Percentiles rank a stretch among this genome's conserved stretches.
These are phyloP conservation scores for Endothia cerciana DNA, from an alignment of 2,329 filamentous ascomycete genomes.

Conservation along the genomic window DNA sequence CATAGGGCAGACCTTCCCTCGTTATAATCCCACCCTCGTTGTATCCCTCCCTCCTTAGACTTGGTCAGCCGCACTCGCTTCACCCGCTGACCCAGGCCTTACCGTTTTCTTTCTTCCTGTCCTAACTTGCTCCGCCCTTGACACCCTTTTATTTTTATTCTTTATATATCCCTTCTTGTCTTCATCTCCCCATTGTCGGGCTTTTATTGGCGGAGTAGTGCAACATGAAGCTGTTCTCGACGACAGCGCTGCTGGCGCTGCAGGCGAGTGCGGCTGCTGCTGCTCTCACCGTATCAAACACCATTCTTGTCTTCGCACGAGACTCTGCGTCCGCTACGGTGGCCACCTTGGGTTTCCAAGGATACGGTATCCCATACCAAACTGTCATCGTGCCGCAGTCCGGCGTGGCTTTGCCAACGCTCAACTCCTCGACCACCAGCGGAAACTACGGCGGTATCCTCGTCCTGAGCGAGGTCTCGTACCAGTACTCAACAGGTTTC, in stretches of 20 bases:
- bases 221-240: slow-evolving; percentile 28
- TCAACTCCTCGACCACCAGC: slow-evolving; percentile 51
- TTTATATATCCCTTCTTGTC: background rate
- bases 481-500: slow-evolving; percentile 54
- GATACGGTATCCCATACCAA: slow-evolving; percentile 64
- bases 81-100: slow-evolving; percentile 10
- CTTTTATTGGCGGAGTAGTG: background rate
- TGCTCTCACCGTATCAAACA: slow-evolving; percentile 43
- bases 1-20: slow-evolving; percentile 17
- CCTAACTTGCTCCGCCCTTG: background rate
- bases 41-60: background rate
- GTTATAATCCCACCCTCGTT: slow-evolving; percentile 18
- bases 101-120: background rate
- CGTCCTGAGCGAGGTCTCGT: slow-evolving; percentile 56
- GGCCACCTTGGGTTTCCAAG: slow-evolving; percentile 58
- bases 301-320: slow-evolving; percentile 59
- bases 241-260: slow-evolving; percentile 26
- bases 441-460: slow-evolving; percentile 66
- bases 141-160: background rate
- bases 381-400: slow-evolving; percentile 56
- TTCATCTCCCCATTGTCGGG: background rate
- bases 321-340: slow-evolving; percentile 52
- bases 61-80: slow-evolving; percentile 14
- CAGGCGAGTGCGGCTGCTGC: slow-evolving; percentile 27
- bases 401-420: slow-evolving; percentile 53